Evolutionary conservation across 257 asterid genomes (phyloP), one percentile per base, ranked within the genome.

Genomic region (Plectranthus barbatus): DNA sequence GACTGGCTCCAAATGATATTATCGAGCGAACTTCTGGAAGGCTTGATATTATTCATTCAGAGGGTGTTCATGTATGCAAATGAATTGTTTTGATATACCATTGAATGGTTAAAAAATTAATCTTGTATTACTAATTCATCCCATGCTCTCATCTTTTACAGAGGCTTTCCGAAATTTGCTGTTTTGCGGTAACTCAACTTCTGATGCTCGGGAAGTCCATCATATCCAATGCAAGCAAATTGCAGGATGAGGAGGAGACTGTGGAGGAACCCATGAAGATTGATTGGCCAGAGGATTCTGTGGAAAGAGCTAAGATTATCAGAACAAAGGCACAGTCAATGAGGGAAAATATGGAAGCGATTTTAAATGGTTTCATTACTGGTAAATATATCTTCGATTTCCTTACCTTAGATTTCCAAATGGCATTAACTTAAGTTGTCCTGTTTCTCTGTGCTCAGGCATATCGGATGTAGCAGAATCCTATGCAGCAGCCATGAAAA

Each of bases 91-190:
- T 18, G 44, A 34, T 33, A 40, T 67, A 29, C 20, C 31, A 17
- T 36, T 62, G 8, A 68, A 6, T 56, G 62, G 50, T 47, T 60
- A 61, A 36, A 29, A 48, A 19, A 4, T 57, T 55, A 37, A 24
- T 40, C 10, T 18, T 53, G 14, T 36, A 46, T 44, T n/a, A n/a
- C 19, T 34, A 67, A 47, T 19, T 50, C 57, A 73, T 45, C 37
- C 58, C 49, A 12, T 72, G 66, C 75, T 55, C 54, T 51, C 15
- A 1, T 31, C 71, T 42, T 54, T 55, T 62, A 53, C 86, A 93
- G 99, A 83, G 99, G 74, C 85, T 93, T 73, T 90, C 99, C 58
- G 99, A 93, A 76, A 76, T 93, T 85, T 87, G 99, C 84, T 93
- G 97, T 65, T 87, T 80, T 70, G 90, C 95, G 34, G 90, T 81